phyloP scores from a whole-genome alignment of 148 eudicot genomes.

The Diospyros kaki region DNA sequence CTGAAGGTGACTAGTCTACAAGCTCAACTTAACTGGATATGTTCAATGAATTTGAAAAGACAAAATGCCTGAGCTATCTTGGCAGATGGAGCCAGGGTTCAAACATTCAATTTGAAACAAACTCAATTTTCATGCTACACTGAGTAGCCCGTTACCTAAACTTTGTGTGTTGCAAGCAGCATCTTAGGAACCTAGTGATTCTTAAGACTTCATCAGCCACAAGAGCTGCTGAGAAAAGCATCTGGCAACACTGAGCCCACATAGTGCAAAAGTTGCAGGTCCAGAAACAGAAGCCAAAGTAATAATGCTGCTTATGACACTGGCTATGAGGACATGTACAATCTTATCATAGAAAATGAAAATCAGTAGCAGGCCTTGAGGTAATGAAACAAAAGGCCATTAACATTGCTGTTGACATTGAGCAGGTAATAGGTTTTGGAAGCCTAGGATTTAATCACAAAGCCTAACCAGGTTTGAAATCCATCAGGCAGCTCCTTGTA shows the following conservation, averaged over 20 bases:
- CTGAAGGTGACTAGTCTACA: background rate
- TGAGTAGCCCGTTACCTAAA: background rate
- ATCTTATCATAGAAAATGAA: too few species aligned
- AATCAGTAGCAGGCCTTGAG: too few species aligned
- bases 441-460: too few species aligned
- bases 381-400: too few species aligned
- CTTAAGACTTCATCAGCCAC: background rate
- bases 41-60: background rate
- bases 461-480: too few species aligned
- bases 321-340: background rate
- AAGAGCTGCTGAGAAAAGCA: background rate
- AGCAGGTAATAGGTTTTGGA: too few species aligned
- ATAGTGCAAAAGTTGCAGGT: background rate
- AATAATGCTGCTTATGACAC: background rate
- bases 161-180: too few species aligned
- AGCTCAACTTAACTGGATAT: background rate
- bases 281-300: background rate
- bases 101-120: background rate
- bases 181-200: background rate
- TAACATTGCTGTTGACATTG: too few species aligned
- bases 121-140: background rate
- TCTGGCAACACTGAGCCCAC: background rate
- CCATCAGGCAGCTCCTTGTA: too few species aligned
- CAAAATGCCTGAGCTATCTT: background rate
- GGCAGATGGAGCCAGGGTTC: background rate